Conservation (phyloP, 805 yeast species). For the Candida germanica region DNA sequence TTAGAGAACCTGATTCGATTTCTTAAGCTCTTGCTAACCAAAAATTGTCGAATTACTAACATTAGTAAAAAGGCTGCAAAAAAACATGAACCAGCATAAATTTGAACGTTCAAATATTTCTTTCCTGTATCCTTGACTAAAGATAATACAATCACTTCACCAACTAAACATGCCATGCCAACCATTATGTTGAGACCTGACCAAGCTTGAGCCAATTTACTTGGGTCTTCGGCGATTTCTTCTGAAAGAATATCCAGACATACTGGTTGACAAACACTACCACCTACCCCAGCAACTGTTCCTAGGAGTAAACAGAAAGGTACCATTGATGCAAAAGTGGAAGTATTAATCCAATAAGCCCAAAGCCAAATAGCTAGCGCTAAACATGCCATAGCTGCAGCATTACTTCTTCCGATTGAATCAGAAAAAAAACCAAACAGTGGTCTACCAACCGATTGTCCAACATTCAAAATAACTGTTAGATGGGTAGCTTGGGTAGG, state of each 20-base stretch:
- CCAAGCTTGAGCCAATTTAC: constrained; percentile 37
- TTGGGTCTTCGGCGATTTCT: too few species aligned
- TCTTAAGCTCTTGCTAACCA: constrained; percentile 41
- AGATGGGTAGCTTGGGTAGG: constrained; percentile 28
- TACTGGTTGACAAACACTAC: constrained; percentile 22
- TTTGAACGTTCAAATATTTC: constrained; percentile 53
- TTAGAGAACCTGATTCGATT: constrained; percentile 11
- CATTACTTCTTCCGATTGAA: constrained; percentile 44
- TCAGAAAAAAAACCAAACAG: constrained; percentile 48
- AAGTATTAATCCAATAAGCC: constrained; percentile 40
- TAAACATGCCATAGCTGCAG: constrained; percentile 19
- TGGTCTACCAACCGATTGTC: constrained; percentile 50
- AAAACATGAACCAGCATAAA: constrained; percentile 54
- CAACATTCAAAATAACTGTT: constrained; percentile 38
- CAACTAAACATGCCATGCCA: constrained; percentile 34
- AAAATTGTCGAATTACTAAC: constrained; percentile 50
- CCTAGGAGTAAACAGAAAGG: constrained; percentile 31
- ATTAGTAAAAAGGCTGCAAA: constrained; percentile 41
- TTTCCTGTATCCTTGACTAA: constrained; percentile 21
- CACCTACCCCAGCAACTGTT: constrained; percentile 28
- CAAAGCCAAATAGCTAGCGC: constrained; percentile 23
- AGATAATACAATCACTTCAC: constrained; percentile 56
- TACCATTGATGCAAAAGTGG: constrained; percentile 26
- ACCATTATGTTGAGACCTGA: constrained; percentile 34
- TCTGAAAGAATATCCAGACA: constrained; percentile 22